Evolutionary conservation across 2,329 filamentous ascomycete genomes (phyloP).

Genomic region (Colletotrichum sp.): DNA sequence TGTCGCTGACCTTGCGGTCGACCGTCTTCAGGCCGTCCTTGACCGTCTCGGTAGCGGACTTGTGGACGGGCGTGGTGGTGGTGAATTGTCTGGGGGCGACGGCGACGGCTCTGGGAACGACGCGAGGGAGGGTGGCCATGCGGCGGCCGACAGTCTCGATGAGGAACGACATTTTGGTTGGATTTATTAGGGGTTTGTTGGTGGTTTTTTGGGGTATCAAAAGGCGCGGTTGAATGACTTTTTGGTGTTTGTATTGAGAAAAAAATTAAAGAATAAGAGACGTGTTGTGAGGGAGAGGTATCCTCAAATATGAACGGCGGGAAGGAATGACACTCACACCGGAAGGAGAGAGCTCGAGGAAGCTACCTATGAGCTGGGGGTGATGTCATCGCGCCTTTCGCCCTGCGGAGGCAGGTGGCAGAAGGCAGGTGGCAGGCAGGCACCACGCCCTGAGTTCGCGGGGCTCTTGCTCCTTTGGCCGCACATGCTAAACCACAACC

Average conservation of each 20-base stretch:
- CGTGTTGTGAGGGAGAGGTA: not conserved
- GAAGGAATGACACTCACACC: not conserved
- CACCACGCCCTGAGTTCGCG: not conserved
- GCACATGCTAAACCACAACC: not conserved
- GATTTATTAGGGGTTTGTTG: not conserved
- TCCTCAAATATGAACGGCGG: not conserved
- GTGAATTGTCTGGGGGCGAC: slow-evolving; percentile 55
- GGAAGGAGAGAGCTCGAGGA: not conserved
- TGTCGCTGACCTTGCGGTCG: slow-evolving; percentile 65
- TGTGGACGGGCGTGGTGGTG: slow-evolving; percentile 48
- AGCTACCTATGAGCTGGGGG: slow-evolving; percentile 5
- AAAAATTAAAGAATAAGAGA: rapidly evolving
- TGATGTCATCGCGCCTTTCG: slow-evolving; percentile 8
- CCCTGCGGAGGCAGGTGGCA: not conserved
- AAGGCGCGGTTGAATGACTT: not conserved
- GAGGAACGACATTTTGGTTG: slow-evolving; percentile 57
- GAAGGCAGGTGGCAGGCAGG: not conserved
- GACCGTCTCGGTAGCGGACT: slow-evolving; percentile 56
- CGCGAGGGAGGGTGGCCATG: slow-evolving; percentile 34
- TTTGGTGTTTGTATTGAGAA: not conserved
- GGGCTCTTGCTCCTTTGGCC: not conserved
- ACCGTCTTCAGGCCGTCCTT: slow-evolving; percentile 66
- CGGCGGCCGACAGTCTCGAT: slow-evolving; percentile 51
- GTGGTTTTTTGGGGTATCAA: not conserved
- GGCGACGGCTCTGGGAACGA: slow-evolving; percentile 41